Base-by-base conservation (phyloP, 768 basidiomycete species). In the Termitomyces sp. region DNA sequence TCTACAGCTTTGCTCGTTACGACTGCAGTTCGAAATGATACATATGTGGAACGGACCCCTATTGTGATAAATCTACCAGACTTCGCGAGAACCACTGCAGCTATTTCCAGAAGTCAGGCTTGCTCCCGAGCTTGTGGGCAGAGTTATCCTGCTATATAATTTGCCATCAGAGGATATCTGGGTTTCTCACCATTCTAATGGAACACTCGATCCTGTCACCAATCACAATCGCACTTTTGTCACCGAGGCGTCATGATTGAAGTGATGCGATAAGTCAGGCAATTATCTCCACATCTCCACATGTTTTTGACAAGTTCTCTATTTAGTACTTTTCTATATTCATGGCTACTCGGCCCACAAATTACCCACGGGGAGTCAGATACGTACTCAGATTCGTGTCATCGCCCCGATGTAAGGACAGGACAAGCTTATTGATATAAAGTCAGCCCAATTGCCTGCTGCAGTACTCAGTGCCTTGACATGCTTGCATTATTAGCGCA, bases 361-460 rank as follows among this genome's bases (percentile, higher is more conserved):
- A 25, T 5, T 50, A 50, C 49, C 35, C 49, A 50, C 49, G 49
- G 11, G 16, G 11, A 50, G 23, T 23, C 23, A 37, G 5, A 37
- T 37, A 50, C 49, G 48, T 50, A 50, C 23, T 23, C 48, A 50
- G 8, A 37, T 50, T 50, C 23, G 34, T 50, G 48, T 50, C 48
- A 50, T 50, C 48, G 48, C 48, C 48, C 35, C 48, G 48, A 21
- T 6, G 21, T 9, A 21, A 14, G 8, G 14, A n/a, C 8, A 32
- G 12, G 5, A 35, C 9, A 21, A 7, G 23, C 21, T 23, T 35
- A 17, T 25, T 25, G 35, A 50, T 37, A 50, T 50, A 50, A 50
- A 25, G 34, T 5, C 16, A 37, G 16, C 14, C 23, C 2, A 37
- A 37, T 1, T 17, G 34, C 34, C 7, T 23, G 32, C 34, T 49